Percentiles rank a stretch among this genome's conserved stretches.
Evolutionary conservation across 495 filamentous ascomycete species (phyloP).

Genomic region (Penicillium cosmopolitanum): DNA sequence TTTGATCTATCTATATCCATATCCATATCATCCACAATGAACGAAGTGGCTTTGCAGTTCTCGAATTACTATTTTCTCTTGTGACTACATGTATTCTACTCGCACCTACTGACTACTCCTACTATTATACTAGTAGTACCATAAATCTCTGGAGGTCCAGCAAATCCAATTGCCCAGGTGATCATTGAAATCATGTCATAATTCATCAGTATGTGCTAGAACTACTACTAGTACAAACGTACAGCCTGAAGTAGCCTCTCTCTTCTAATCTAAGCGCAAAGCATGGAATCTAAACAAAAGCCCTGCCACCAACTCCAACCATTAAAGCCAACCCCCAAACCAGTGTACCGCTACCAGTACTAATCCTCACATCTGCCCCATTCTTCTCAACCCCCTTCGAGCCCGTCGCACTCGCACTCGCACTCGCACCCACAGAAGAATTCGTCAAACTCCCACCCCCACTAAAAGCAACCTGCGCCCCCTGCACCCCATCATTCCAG

Average conservation of each 20-base stretch:
- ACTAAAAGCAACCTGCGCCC: not conserved
- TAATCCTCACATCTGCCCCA: too few relatives aligned
- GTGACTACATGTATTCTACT: too few relatives aligned
- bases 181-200: not conserved
- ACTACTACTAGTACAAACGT: not conserved
- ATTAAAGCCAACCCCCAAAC: not conserved
- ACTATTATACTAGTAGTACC: not conserved
- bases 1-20: not conserved
- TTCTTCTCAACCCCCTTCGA: constrained; percentile 1
- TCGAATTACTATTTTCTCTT: too few relatives aligned
- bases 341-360: too few relatives aligned
- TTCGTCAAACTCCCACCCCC: not conserved
- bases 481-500: not conserved
- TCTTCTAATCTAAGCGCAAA: not conserved
- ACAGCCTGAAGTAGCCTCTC: not conserved
- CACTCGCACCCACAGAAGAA: not conserved
- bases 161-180: not conserved
- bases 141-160: not conserved
- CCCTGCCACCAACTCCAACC: not conserved
- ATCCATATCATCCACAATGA: not conserved
- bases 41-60: not conserved
- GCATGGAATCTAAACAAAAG: not conserved
- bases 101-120: not conserved
- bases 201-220: constrained; percentile 2
- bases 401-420: not conserved